phyloP scores from a whole-genome alignment of 495 filamentous ascomycete species.

The Jackrogersella multiformis region DNA sequence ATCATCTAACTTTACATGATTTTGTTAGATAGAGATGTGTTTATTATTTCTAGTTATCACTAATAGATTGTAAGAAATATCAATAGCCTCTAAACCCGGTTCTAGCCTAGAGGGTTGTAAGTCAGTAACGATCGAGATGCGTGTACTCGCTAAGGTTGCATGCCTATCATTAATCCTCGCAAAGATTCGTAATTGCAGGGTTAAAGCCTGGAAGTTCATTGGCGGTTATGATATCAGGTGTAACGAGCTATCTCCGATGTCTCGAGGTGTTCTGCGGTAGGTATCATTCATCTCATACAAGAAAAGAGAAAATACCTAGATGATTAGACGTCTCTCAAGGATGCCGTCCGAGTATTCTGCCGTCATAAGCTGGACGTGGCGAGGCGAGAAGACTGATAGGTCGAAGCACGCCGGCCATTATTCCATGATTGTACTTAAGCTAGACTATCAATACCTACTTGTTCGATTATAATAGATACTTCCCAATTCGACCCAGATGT shows the following conservation, averaged over 20 bases:
- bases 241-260: conserved; percentile 21
- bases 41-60: conserved; percentile 3
- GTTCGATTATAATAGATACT: neutral
- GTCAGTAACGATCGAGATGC: neutral
- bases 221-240: neutral
- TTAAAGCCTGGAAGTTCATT: conserved; percentile 1
- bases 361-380: neutral
- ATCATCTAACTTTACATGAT: neutral
- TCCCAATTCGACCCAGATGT: conserved; percentile 1
- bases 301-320: neutral
- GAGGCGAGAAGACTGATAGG: neutral
- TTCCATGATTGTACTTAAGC: neutral
- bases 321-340: neutral
- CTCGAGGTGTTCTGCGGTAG: neutral
- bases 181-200: neutral
- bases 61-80: conserved; percentile 5
- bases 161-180: neutral
- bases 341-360: neutral
- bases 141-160: neutral
- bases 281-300: neutral
- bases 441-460: neutral
- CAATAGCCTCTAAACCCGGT: neutral
- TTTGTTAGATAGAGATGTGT: neutral
- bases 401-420: neutral
- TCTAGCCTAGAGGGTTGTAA: too few relatives aligned